Evolutionary conservation across 495 filamentous ascomycete genomes (phyloP).

Genomic region (Lindgomyces ingoldianus): DNA sequence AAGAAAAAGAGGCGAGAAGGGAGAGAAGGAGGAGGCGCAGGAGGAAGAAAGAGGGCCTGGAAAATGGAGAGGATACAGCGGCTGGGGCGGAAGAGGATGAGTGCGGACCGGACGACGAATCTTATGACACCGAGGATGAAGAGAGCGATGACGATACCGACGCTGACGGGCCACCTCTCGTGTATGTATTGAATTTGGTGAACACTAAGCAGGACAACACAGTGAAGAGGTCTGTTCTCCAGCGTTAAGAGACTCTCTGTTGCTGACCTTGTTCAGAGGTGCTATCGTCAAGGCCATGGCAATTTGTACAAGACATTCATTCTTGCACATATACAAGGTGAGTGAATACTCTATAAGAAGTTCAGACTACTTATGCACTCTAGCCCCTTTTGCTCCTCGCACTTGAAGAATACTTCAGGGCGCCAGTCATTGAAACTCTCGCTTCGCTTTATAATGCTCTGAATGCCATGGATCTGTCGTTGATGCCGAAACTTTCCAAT

Average conservation of each 20-base stretch:
- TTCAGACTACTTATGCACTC: background rate
- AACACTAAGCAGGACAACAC: constrained; percentile 96
- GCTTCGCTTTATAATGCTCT: constrained; percentile 86
- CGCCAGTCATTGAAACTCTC: constrained; percentile 85
- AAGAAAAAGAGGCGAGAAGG: constrained; percentile 55
- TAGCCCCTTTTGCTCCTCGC: constrained; percentile 88
- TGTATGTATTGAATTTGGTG: constrained; percentile 96
- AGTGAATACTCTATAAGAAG: background rate
- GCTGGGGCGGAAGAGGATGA: constrained; percentile 47
- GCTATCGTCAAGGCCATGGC: constrained; percentile 98
- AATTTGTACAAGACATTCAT: constrained; percentile 98
- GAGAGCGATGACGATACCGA: constrained; percentile 61
- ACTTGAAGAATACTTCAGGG: constrained; percentile 95
- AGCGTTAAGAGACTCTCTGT: background rate
- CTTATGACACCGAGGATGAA: constrained; percentile 57
- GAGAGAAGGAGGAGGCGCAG: constrained; percentile 51
- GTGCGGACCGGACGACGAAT: constrained; percentile 50
- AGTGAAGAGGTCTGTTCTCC: constrained; percentile 64
- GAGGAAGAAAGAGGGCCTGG: constrained; percentile 40
- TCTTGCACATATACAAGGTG: constrained; percentile 92
- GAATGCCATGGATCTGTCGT: constrained; percentile 93
- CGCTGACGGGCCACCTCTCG: constrained; percentile 81
- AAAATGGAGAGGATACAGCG: constrained; percentile 20
- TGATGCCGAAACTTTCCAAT: constrained; percentile 83
- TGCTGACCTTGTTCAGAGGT: constrained; percentile 59